Percentiles rank a stretch among this genome's conserved stretches.
These are phyloP conservation scores for Russula abietina DNA, from an alignment of 768 basidiomycete genomes.

Conservation along the genomic window DNA sequence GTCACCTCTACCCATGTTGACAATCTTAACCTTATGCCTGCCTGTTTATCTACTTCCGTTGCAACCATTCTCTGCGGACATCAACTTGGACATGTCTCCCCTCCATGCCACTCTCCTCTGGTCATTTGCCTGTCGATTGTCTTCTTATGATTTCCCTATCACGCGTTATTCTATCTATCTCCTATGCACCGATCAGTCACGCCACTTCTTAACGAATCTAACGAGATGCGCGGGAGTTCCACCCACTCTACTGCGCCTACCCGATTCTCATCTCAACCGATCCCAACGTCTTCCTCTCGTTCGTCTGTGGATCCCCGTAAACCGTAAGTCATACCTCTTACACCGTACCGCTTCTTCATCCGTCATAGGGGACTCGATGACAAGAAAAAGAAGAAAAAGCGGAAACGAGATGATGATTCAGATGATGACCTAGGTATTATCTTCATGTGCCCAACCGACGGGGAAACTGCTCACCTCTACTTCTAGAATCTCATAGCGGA, in stretches of 20 bases:
- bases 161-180: no score
- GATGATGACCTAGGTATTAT: conserved; percentile 55
- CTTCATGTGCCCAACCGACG: conserved; percentile 3
- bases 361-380: conserved; percentile 40
- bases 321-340: conserved; percentile 39
- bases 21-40: not conserved
- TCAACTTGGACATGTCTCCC: not conserved
- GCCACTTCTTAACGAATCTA: conserved; percentile 45
- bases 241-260: conserved; percentile 41
- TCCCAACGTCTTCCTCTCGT: conserved; percentile 40
- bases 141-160: not conserved
- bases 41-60: not conserved
- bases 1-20: not conserved
- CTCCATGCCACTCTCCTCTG: not conserved
- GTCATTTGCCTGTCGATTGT: not conserved
- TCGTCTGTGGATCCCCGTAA: conserved; percentile 60
- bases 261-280: conserved; percentile 39
- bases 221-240: conserved; percentile 19
- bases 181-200: conserved; percentile 32
- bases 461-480: conserved; percentile 10
- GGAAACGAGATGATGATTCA: conserved; percentile 72
- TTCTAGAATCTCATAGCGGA: conserved; percentile 16
- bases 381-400: conserved; percentile 80
- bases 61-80: not conserved
- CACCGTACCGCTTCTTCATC: conserved; percentile 13